A percentile compares a stretch with the other conserved stretches of the same genome.
Conservation (phyloP, 2,329 filamentous ascomycete genomes). For the Fusarium tjaetaba region DNA sequence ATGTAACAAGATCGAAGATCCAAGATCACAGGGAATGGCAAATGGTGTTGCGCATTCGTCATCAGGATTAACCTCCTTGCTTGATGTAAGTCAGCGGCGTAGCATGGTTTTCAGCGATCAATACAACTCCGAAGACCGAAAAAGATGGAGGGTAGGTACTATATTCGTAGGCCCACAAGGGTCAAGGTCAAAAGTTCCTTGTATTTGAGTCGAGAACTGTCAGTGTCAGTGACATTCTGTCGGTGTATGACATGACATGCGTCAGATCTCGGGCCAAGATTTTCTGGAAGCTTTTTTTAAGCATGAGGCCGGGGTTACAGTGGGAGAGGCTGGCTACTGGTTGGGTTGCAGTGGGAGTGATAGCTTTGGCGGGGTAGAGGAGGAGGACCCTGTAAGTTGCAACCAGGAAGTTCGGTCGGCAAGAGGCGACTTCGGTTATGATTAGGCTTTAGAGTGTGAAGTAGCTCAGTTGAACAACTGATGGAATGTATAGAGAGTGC, state of each 20-base stretch:
- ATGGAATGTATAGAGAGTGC: neutral
- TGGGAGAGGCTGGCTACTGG: constrained; percentile 19
- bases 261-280: neutral
- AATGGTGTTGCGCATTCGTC: constrained; percentile 1
- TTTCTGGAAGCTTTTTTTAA: constrained; percentile 20
- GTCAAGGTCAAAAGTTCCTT: constrained; percentile 5
- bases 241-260: neutral
- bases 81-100: constrained; percentile 16
- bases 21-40: constrained; percentile 12
- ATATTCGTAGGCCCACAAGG: neutral
- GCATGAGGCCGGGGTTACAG: constrained; percentile 1
- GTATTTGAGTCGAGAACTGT: neutral
- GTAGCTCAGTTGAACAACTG: neutral
- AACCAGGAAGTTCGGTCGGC: constrained; percentile 1
- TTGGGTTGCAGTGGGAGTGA: constrained; percentile 2
- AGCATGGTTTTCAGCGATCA: constrained; percentile 1
- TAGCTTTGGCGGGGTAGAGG: constrained; percentile 12
- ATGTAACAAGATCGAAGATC: constrained; percentile 25
- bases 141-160: constrained; percentile 4
- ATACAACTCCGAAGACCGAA: neutral
- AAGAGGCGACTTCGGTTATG: neutral
- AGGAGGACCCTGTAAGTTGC: constrained; percentile 15
- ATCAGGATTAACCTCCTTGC: constrained; percentile 7
- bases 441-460: neutral
- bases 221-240: neutral